Percentiles rank a stretch among this genome's conserved stretches.
Conservation (phyloP, 345 rosid genomes). For the Barbarea vulgaris region DNA sequence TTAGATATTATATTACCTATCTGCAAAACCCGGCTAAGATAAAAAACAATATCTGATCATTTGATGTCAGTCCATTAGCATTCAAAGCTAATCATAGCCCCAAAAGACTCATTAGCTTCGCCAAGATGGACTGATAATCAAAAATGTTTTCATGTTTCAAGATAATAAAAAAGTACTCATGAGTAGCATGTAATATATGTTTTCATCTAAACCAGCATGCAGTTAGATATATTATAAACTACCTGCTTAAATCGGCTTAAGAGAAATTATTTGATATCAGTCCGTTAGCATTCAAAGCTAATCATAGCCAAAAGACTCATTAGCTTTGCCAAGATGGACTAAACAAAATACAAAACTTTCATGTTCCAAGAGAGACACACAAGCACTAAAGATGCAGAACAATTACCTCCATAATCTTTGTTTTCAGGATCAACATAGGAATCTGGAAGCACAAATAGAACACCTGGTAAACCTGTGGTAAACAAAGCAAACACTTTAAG, state of each 20-base stretch:
- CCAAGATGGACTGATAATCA: constrained; percentile 60
- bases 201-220: constrained; percentile 21
- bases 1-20: constrained; percentile 16
- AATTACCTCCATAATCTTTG: constrained; percentile 93
- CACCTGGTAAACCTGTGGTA: constrained; percentile 77
- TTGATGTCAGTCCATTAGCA: constrained; percentile 50
- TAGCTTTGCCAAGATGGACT: constrained; percentile 64
- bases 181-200: constrained; percentile 10
- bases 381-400: not conserved
- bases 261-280: constrained; percentile 32
- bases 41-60: constrained; percentile 18
- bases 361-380: not conserved
- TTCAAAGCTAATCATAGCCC: constrained; percentile 41
- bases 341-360: not conserved
- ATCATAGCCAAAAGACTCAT: constrained; percentile 30
- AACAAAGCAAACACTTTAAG: constrained; percentile 5
- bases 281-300: constrained; percentile 51
- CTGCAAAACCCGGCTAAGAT: constrained; percentile 18
- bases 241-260: constrained; percentile 2
- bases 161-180: not conserved
- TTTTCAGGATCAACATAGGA: constrained; percentile 88
- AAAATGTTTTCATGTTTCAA: not conserved
- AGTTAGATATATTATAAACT: constrained; percentile 7
- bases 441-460: constrained; percentile 89
- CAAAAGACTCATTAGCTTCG: constrained; percentile 49